Base-by-base conservation (phyloP, 2,329 filamentous ascomycete species). In the Botryotinia narcissicola region DNA sequence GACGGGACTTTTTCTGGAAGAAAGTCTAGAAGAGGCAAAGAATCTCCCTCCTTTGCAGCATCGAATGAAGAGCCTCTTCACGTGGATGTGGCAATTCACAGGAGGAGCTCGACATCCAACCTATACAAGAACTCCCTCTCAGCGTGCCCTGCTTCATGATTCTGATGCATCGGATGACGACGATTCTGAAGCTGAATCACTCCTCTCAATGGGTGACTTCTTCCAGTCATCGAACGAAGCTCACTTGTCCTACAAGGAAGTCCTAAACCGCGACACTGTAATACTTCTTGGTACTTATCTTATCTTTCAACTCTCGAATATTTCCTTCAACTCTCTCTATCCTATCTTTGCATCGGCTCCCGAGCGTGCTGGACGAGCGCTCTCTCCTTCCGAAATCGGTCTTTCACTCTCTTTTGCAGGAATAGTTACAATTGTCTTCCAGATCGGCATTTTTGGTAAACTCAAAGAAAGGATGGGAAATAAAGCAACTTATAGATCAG, bases 271-370 rank as follows among this genome's bases (percentile, higher is more conserved):
- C 73, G 94, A 96, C 74, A 97, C 94, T 0, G 81, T 98, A 20
- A 85, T 97, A 4, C 87, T 99, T 0, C 87, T 99, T 9, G 81
- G 89, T 70, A 97, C 95, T 0, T 98, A 97, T 80, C 88, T 98
- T 61, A 91, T 98, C 68, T 99, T 98, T 80, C 95, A 98, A 79
- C 87, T 99, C 8, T 91, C 93, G 75, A 98, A 98, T 82, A 94
- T 98, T 77, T 94, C 94, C 5, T 99, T 95, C 87, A 98, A 97
- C 83, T 95, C 93, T 29, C 85, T 99, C 0, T 99, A 97, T 79
- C 96, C 96, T 0, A 95, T 98, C 71, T 99, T 98, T 78, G 93
- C 92, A 0, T 91, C 95, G 72, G 90, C 92, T 0, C 82, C 87
- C 0, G 86, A 90, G 0, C 96, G 96, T 0, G 91, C 91, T 0